Evolutionary conservation across 768 basidiomycete genomes (phyloP).

Genomic region (Favolaschia claudopus): DNA sequence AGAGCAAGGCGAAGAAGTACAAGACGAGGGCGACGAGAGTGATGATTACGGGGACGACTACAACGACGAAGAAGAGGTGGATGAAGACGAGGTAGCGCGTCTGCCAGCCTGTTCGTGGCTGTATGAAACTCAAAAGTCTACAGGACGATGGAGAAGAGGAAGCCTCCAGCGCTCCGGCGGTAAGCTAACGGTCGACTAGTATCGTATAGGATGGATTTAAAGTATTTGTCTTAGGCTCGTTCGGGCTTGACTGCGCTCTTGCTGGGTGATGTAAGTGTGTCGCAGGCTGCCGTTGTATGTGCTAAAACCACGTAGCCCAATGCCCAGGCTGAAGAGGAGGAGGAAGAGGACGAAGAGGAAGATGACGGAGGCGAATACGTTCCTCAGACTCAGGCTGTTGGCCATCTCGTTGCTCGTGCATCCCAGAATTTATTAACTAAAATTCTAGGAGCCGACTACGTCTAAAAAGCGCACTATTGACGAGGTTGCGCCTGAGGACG

Average conservation of each 20-base stretch:
- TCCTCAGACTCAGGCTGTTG: conserved; percentile 35
- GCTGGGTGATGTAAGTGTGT: conserved; percentile 36
- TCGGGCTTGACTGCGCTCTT: conserved; percentile 38
- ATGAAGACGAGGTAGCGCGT: conserved; percentile 28
- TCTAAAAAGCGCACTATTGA: conserved; percentile 46
- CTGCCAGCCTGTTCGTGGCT: background rate
- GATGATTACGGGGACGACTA: conserved; percentile 36
- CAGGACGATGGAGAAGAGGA: conserved; percentile 19
- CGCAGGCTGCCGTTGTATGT: background rate
- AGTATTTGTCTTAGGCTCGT: conserved; percentile 17
- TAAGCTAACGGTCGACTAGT: background rate
- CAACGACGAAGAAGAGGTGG: conserved; percentile 37
- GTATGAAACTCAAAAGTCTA: background rate
- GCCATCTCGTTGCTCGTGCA: conserved; percentile 10
- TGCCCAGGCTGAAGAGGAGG: conserved; percentile 30
- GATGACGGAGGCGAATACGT: conserved; percentile 44
- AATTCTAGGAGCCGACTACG: conserved; percentile 23
- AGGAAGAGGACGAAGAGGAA: conserved; percentile 30
- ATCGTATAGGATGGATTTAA: background rate
- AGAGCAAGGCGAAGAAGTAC: conserved; percentile 28
- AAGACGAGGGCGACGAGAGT: conserved; percentile 18
- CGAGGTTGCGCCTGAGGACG: conserved; percentile 37
- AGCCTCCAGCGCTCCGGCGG: conserved; percentile 21
- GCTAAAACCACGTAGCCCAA: conserved; percentile 33
- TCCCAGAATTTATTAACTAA: too few relatives aligned